These are phyloP conservation scores for Crepidotus variabilis DNA, from an alignment of 768 basidiomycete genomes.

Conservation along the genomic window DNA sequence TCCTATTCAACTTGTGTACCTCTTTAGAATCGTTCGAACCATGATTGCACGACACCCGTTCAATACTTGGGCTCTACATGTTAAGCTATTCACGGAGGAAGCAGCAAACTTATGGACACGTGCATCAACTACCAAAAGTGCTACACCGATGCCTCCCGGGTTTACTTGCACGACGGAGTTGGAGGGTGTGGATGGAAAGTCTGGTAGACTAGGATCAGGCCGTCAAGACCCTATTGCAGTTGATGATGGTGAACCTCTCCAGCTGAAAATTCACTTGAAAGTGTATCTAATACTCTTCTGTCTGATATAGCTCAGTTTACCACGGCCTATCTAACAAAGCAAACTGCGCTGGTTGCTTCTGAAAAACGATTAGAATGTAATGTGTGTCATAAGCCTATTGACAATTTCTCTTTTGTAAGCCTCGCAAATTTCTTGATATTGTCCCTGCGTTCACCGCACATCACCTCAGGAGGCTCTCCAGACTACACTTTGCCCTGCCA, in stretches of 20 bases:
- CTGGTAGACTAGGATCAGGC: conserved; percentile 49
- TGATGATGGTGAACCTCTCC: conserved; percentile 43
- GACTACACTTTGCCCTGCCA: conserved; percentile 49
- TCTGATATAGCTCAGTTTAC: conserved; percentile 42
- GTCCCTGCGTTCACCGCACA: conserved; percentile 3
- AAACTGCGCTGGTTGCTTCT: conserved; percentile 35
- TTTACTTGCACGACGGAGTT: conserved; percentile 51
- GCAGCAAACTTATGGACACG: conserved; percentile 53
- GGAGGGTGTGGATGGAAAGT: conserved; percentile 70
- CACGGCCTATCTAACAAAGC: conserved; percentile 43
- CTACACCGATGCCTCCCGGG: conserved; percentile 42
- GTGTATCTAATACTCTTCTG: neutral
- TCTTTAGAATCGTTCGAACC: conserved; percentile 48
- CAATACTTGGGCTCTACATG: conserved; percentile 66
- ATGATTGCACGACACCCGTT: conserved; percentile 71
- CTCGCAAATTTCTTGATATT: neutral
- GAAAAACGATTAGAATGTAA: conserved; percentile 36
- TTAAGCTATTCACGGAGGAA: conserved; percentile 69
- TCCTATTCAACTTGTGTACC: neutral
- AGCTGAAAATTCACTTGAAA: neutral
- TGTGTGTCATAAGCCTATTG: conserved; percentile 40
- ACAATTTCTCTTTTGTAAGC: conserved; percentile 39
- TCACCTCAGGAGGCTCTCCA: conserved; percentile 43
- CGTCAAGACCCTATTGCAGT: conserved; percentile 52
- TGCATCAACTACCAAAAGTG: conserved; percentile 17